phyloP scores from a whole-genome alignment of 192 early-diverging fungal species.

The Coemansia sp. region DNA sequence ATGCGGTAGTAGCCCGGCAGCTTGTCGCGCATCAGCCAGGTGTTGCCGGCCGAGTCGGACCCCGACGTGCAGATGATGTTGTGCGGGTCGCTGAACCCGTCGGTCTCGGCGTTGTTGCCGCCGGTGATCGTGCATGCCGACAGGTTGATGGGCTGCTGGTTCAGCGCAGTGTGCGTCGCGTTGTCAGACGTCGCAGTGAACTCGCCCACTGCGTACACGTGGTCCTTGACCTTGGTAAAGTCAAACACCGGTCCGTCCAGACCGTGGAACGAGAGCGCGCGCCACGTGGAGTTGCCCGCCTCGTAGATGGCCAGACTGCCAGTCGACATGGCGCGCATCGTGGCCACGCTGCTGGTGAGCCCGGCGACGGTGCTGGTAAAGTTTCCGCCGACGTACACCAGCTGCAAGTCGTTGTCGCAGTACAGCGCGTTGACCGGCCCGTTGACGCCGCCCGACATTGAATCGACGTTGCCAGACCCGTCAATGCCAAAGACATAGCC shows the following conservation, averaged over 20 bases:
- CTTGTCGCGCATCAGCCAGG: slow-evolving; percentile 68
- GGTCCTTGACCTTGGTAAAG: slow-evolving; percentile 51
- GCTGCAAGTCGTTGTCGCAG: slow-evolving; percentile 33
- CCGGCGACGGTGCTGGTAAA: slow-evolving; percentile 37
- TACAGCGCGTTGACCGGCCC: slow-evolving; percentile 43
- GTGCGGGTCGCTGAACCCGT: slow-evolving; percentile 39
- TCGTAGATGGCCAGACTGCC: slow-evolving; percentile 34
- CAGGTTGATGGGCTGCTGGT: slow-evolving; percentile 54
- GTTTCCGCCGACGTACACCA: slow-evolving; percentile 52
- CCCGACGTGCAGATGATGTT: slow-evolving; percentile 50
- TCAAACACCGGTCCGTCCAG: slow-evolving; percentile 64
- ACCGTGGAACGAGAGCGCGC: slow-evolving; percentile 60
- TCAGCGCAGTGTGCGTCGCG: slow-evolving; percentile 44
- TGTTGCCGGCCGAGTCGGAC: slow-evolving; percentile 35
- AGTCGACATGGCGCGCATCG: slow-evolving; percentile 24
- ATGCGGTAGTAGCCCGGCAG: slow-evolving; percentile 66
- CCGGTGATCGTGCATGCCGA: slow-evolving; percentile 39
- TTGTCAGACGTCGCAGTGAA: slow-evolving; percentile 68
- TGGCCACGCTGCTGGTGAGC: slow-evolving; percentile 18
- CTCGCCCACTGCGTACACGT: slow-evolving; percentile 63
- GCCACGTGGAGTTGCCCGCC: slow-evolving; percentile 48
- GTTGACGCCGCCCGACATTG: slow-evolving; percentile 43
- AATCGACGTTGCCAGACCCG: slow-evolving; percentile 15
- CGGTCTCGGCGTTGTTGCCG: slow-evolving; percentile 51
- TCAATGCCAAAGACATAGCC: slow-evolving; percentile 41